These are phyloP conservation scores for Gossypium aridum DNA, from an alignment of 441 rosid species.

Conservation along the genomic window DNA sequence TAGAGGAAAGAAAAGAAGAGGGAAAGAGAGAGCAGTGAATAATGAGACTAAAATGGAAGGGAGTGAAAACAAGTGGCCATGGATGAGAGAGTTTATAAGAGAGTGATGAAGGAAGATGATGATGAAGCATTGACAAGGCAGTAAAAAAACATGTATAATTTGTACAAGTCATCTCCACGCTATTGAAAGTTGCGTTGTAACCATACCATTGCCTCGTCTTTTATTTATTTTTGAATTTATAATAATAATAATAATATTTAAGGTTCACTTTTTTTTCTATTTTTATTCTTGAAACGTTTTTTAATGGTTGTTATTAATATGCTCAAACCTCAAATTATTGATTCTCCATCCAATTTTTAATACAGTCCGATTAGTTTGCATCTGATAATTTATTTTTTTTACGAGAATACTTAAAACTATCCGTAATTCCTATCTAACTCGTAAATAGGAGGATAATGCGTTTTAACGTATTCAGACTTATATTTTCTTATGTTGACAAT, in stretches of 20 bases:
- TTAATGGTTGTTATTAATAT: no score
- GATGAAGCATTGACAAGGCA: constrained; percentile 6
- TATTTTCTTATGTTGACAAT: fast-evolving
- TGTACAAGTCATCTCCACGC: constrained; percentile 15
- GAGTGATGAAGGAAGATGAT: constrained; percentile 4
- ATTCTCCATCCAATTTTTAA: no score
- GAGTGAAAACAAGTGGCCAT: not conserved
- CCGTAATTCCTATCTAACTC: no score
- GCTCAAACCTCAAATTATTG: no score
- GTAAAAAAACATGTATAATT: not conserved
- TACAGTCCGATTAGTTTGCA: no score
- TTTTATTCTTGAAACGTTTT: no score
- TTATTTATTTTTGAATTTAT: not conserved
- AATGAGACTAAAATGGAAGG: constrained; percentile 10
- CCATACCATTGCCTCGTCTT: not conserved
- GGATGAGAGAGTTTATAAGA: not conserved
- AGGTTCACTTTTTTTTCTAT: no score
- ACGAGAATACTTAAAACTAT: no score
- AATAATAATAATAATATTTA: no score
- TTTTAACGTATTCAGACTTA: fast-evolving
- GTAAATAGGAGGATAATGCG: fast-evolving
- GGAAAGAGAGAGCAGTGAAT: not conserved
- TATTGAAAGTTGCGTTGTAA: constrained; percentile 13
- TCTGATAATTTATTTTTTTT: no score
- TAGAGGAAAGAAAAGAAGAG: constrained; percentile 43